Evolutionary conservation across 140 eudicot genomes (phyloP), one percentile per base, ranked within the genome.

Genomic region (Ambrosia hybrid): DNA sequence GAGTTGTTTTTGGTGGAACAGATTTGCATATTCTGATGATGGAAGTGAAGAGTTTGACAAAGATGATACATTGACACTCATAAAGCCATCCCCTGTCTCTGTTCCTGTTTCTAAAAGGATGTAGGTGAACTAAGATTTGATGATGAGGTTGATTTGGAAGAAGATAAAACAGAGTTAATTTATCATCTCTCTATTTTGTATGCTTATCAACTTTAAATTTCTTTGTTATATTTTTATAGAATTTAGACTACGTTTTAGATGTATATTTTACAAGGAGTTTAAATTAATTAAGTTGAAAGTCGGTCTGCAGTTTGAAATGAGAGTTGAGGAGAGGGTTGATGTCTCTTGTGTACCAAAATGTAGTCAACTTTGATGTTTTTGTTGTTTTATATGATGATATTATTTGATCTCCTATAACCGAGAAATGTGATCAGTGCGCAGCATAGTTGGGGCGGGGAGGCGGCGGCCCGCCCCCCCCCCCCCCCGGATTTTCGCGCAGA

Each of bases 31-130:
- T 77, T 87, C 97, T 26, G 95, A 83, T 12, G 92, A 91, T 56
- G 86, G 72, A 74, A 85, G 84, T 74, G 95, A 91, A 61, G 99
- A 95, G 72, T 95, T 95, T 80, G 97, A 95, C 84, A 91, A 85
- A 72, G 97, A 91, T 10, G 95, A 88, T 75, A 84, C 88, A 7
- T 68, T 95, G 72, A 88, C 85, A 3, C 97, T 91, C 64, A 95
- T 95, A 62, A 95, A 86, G 71, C 99, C 99, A 9, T 85, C 97
- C 51, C 86, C 86, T 57, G 79, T 62, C 6, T 16, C 62, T 56
- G 65, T 86, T 59, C 78, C 86, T 8, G 15, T 84, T 59, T 79
- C 86, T 4, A 60, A 94, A 83, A 76, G 68, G 97, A 95, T 59
- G 72, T 73, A n/a, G 12, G 60, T 3, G 90, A 83, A 58, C 55